These are phyloP conservation scores for Ophiostoma perfectum DNA, from an alignment of 2,329 filamentous ascomycete genomes.

Conservation along the genomic window DNA sequence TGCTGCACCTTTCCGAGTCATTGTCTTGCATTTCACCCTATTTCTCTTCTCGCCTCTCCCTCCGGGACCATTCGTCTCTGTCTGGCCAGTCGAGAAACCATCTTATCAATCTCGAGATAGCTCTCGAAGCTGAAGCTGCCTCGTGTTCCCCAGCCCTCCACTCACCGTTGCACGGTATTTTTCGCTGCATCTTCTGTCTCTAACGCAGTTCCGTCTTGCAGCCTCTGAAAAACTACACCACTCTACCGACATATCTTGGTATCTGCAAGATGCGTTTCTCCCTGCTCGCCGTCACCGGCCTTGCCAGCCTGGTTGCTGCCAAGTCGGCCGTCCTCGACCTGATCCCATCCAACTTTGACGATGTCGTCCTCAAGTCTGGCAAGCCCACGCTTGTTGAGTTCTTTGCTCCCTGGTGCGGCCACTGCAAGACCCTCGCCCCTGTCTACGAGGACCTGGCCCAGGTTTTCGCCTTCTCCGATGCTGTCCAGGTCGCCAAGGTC, in stretches of 20 bases:
- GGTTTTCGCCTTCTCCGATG: slow-evolving; percentile 64
- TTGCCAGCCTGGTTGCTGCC: slow-evolving; percentile 53
- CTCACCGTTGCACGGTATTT: background rate
- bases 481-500: slow-evolving; percentile 88
- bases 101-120: slow-evolving; percentile 7
- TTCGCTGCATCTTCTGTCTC: background rate
- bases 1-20: background rate
- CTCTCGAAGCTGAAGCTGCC: background rate
- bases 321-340: slow-evolving; percentile 86
- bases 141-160: background rate
- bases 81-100: background rate
- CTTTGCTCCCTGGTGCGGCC: slow-evolving; percentile 97
- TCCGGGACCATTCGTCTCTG: background rate
- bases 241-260: background rate
- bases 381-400: slow-evolving; percentile 97
- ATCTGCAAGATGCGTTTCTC: slow-evolving; percentile 51
- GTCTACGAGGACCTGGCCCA: slow-evolving; percentile 85
- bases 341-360: slow-evolving; percentile 84
- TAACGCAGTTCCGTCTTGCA: background rate
- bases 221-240: background rate
- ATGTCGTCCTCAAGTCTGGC: slow-evolving; percentile 79
- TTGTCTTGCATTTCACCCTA: background rate
- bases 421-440: slow-evolving; percentile 96
- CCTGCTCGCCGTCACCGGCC: slow-evolving; percentile 53
- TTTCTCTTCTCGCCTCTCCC: too few relatives aligned